Conservation (phyloP, 768 basidiomycete species). For the Suillus hirtellus region DNA sequence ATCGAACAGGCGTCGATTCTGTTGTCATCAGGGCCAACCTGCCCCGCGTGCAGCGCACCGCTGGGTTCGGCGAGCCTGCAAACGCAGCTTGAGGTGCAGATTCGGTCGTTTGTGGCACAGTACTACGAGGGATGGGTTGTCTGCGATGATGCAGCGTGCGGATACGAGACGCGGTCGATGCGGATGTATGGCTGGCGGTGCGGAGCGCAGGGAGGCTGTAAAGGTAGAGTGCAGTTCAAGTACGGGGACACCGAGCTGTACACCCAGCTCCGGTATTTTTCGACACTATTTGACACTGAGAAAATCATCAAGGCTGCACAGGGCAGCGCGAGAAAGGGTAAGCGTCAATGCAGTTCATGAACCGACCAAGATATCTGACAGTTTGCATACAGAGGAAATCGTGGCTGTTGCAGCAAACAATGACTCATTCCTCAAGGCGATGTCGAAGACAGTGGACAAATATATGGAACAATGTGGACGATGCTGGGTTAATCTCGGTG, state of each 20-base stretch:
- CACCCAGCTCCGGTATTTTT: constrained; percentile 86
- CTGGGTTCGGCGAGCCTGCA: constrained; percentile 66
- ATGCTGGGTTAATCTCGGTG: constrained; percentile 82
- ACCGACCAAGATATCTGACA: not conserved
- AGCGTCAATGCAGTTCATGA: constrained; percentile 12
- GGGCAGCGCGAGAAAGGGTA: constrained; percentile 46
- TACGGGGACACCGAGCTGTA: constrained; percentile 86
- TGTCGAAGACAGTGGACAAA: constrained; percentile 64
- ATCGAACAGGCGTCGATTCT: constrained; percentile 62
- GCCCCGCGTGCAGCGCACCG: constrained; percentile 60
- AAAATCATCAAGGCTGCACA: constrained; percentile 56
- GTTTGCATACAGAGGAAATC: constrained; percentile 51
- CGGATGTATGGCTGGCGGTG: constrained; percentile 88
- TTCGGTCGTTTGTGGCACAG: constrained; percentile 69
- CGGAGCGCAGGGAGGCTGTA: constrained; percentile 39
- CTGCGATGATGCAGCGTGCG: constrained; percentile 87
- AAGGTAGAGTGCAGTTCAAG: constrained; percentile 38
- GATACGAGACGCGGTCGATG: constrained; percentile 88
- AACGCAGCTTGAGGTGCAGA: constrained; percentile 84
- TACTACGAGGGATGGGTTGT: constrained; percentile 91
- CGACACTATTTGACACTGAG: constrained; percentile 72
- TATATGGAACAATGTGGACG: constrained; percentile 88
- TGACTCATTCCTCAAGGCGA: constrained; percentile 44
- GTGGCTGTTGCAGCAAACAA: constrained; percentile 51
- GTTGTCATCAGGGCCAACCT: constrained; percentile 62